Conservation (phyloP, 805 yeast genomes). For the Kazachstania taianensis region DNA sequence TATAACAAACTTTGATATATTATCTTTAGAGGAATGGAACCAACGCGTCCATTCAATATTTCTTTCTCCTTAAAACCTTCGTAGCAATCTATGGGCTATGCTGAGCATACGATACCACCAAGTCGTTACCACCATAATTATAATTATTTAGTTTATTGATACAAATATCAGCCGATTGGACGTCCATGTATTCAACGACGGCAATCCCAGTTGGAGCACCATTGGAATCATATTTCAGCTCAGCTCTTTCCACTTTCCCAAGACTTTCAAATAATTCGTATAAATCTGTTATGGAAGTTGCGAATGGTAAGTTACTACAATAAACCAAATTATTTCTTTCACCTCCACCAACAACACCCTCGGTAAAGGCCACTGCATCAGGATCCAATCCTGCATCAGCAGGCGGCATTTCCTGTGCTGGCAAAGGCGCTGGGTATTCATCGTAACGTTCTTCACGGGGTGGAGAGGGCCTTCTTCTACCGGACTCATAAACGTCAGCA, state of each 20-base stretch:
- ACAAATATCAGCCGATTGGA: conserved; percentile 62
- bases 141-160: conserved; percentile 67
- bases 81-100: too few species aligned
- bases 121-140: conserved; percentile 72
- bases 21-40: too few species aligned
- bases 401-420: not conserved
- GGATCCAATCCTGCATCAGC: not conserved
- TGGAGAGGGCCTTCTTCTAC: not conserved
- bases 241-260: conserved; percentile 68
- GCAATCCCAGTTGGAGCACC: conserved; percentile 78
- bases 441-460: not conserved
- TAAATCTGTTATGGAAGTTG: conserved; percentile 75
- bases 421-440: not conserved
- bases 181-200: conserved; percentile 62
- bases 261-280: conserved; percentile 77
- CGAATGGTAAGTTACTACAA: conserved; percentile 76
- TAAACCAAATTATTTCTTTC: conserved; percentile 50
- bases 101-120: conserved; percentile 59
- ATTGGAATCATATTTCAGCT: conserved; percentile 48
- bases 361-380: conserved; percentile 37
- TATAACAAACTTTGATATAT: too few species aligned
- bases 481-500: not conserved
- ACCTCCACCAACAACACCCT: conserved; percentile 55
- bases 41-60: too few species aligned
- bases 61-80: too few species aligned